A percentile compares a stretch with the other conserved stretches of the same genome.
Conservation (phyloP, 176 grass and related monocot genomes). For the Secale cereale region DNA sequence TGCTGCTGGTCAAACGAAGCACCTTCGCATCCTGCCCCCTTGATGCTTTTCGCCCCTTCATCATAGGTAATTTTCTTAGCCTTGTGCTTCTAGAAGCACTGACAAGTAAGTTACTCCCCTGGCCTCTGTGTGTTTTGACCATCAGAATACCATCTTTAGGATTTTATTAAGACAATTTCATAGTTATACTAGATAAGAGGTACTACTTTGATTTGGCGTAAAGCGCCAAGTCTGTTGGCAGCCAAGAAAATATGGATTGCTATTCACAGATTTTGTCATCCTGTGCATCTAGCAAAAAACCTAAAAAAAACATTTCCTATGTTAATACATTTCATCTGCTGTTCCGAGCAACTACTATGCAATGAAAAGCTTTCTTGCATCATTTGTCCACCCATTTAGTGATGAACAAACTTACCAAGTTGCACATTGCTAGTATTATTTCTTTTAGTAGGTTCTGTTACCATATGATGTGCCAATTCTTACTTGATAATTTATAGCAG, state of each 20-base stretch:
- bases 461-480: neutral
- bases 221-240: neutral
- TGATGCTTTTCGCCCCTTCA: conserved; percentile 2
- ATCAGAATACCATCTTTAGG: neutral
- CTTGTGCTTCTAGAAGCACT: conserved; percentile 5
- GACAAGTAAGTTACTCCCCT: neutral
- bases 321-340: neutral
- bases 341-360: conserved; percentile 10
- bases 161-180: neutral
- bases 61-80: conserved; percentile 30
- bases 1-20: conserved; percentile 14
- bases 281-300: neutral
- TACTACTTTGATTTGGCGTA: neutral
- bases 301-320: neutral
- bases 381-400: neutral
- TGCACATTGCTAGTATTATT: neutral
- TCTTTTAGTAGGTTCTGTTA: neutral
- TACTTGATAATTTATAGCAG: neutral
- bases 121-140: neutral
- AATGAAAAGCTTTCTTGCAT: neutral
- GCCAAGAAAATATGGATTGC: neutral
- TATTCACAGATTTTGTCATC: neutral
- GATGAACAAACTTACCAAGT: neutral
- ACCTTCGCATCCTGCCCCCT: conserved; percentile 3
- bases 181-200: neutral